Evolutionary conservation across 2,329 filamentous ascomycete genomes (phyloP).

Genomic region (Fusarium scirpi): DNA sequence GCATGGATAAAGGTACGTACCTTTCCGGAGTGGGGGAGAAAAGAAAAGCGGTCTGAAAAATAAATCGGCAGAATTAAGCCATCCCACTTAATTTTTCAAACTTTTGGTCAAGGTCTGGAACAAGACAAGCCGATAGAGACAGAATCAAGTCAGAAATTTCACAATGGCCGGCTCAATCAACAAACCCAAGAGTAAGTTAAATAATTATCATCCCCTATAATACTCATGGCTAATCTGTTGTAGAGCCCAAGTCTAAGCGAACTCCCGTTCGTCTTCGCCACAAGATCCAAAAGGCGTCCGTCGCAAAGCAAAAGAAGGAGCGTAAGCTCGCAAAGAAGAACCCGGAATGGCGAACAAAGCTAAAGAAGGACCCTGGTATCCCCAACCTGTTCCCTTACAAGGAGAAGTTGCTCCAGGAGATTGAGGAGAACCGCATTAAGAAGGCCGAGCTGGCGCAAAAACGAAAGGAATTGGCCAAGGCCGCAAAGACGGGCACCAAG

Average conservation of each 20-base stretch:
- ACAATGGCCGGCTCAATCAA: slow-evolving; percentile 67
- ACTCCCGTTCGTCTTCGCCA: slow-evolving; percentile 88
- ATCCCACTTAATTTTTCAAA: slow-evolving; percentile 56
- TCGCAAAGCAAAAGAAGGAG: slow-evolving; percentile 89
- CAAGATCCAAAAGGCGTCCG: slow-evolving; percentile 94
- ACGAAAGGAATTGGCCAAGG: slow-evolving; percentile 78
- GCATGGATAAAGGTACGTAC: slow-evolving; percentile 26
- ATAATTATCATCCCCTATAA: fast-evolving
- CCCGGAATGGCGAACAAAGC: slow-evolving; percentile 92
- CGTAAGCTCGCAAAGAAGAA: slow-evolving; percentile 95
- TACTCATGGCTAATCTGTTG: neutral
- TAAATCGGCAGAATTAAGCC: slow-evolving; percentile 52
- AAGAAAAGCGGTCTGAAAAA: slow-evolving; percentile 49
- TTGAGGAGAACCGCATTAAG: slow-evolving; percentile 85
- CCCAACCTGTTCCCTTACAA: slow-evolving; percentile 98
- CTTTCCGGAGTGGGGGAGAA: slow-evolving; percentile 28
- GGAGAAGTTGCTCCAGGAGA: slow-evolving; percentile 92
- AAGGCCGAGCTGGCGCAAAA: slow-evolving; percentile 84
- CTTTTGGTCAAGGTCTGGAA: slow-evolving; percentile 33
- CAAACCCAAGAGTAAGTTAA: slow-evolving; percentile 64
- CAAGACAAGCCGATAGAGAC: slow-evolving; percentile 18
- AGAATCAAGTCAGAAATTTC: slow-evolving; percentile 27
- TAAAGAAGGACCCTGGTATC: slow-evolving; percentile 98
- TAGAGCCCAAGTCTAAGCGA: slow-evolving; percentile 96
- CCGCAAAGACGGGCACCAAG: slow-evolving; percentile 67